phyloP scores from a whole-genome alignment of 805 yeast genomes.

The Monosporozyma servazzii region DNA sequence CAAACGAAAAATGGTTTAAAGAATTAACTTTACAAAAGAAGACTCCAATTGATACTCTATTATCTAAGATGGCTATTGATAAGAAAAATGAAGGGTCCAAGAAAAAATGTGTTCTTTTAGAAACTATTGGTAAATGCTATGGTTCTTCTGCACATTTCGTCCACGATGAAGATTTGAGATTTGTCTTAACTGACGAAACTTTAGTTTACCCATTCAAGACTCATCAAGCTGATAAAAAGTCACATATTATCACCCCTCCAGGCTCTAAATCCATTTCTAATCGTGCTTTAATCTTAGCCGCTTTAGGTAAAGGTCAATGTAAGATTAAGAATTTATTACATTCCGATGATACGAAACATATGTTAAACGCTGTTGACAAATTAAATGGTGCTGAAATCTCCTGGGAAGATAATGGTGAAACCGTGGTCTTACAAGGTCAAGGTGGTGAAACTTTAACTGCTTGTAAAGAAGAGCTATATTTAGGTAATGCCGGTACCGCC shows the following conservation, averaged over 20 bases:
- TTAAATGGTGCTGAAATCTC: conserved; percentile 74
- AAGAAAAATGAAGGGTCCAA: conserved; percentile 91
- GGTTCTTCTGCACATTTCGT: conserved; percentile 84
- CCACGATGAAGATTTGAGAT: conserved; percentile 67
- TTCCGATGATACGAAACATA: conserved; percentile 92
- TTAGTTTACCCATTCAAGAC: conserved; percentile 50
- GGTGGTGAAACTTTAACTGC: conserved; percentile 66
- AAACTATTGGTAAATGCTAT: conserved; percentile 79
- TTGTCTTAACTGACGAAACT: conserved; percentile 76
- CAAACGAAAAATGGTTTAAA: conserved; percentile 62
- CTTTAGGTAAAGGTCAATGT: conserved; percentile 80
- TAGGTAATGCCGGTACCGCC: conserved; percentile 98
- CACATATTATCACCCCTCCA: conserved; percentile 60
- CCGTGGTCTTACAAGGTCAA: conserved; percentile 74
- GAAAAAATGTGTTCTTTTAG: conserved; percentile 78
- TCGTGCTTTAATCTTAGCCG: conserved; percentile 87
- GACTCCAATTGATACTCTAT: conserved; percentile 66
- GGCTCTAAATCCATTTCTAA: conserved; percentile 97
- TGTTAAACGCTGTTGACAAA: conserved; percentile 77
- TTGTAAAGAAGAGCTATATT: conserved; percentile 58
- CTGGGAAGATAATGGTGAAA: conserved; percentile 85
- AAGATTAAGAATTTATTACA: conserved; percentile 78
- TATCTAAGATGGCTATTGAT: conserved; percentile 87
- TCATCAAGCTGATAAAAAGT: conserved; percentile 18
- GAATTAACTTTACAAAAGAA: conserved; percentile 59